These are phyloP conservation scores for Phytophthora megakarya DNA, from an alignment of 352 stramenopile species.

Conservation along the genomic window DNA sequence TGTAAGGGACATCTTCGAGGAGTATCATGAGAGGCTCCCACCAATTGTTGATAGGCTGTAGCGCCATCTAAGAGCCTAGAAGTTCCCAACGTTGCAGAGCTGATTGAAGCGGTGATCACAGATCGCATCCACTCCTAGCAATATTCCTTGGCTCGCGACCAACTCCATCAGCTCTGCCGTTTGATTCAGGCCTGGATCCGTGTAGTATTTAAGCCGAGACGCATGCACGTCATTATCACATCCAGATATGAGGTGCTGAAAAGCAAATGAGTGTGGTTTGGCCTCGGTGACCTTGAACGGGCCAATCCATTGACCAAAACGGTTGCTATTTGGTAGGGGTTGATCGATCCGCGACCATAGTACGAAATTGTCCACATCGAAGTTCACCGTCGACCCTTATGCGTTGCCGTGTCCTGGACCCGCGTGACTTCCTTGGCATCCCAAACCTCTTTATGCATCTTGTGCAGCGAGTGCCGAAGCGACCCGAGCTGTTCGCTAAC, in stretches of 20 bases:
- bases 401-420: background rate
- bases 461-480: constrained; percentile 5
- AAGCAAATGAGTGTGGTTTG: background rate
- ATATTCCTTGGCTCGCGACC: background rate
- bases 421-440: constrained; percentile 4
- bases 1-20: too few species aligned
- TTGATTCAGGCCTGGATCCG: background rate
- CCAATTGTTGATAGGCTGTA: too few species aligned
- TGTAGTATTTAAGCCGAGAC: background rate
- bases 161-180: background rate
- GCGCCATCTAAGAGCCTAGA: too few species aligned
- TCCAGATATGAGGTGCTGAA: background rate
- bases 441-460: constrained; percentile 10
- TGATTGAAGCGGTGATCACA: background rate
- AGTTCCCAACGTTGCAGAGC: too few species aligned
- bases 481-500: background rate
- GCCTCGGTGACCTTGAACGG: background rate
- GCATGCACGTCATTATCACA: background rate
- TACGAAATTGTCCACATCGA: background rate
- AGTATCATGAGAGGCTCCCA: too few species aligned
- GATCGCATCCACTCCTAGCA: background rate
- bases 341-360: background rate
- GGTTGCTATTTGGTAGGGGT: background rate
- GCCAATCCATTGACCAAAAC: background rate
- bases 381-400: too few species aligned